These are phyloP conservation scores for Alternaria sp. DNA, from an alignment of 2,329 filamentous ascomycete species.

Conservation along the genomic window DNA sequence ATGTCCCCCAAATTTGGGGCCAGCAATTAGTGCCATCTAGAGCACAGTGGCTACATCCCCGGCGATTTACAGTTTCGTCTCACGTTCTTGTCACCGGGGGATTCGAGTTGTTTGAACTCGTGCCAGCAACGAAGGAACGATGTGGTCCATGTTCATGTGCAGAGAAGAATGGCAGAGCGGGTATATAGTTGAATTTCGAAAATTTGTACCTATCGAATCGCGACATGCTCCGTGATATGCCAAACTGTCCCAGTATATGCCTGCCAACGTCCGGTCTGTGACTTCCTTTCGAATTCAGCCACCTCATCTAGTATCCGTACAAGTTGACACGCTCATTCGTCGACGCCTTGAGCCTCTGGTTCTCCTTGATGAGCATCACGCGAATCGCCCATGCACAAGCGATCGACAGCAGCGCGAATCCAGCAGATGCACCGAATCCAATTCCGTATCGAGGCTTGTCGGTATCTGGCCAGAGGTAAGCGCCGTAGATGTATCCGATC, in stretches of 20 bases:
- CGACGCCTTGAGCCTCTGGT: slow-evolving; percentile 29
- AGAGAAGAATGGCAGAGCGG: neutral
- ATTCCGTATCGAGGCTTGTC: slow-evolving; percentile 36
- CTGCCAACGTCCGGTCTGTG: neutral
- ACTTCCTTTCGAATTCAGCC: neutral
- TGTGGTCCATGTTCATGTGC: neutral
- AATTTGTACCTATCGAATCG: too few species aligned
- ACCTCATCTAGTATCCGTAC: slow-evolving; percentile 31
- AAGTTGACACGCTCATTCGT: slow-evolving; percentile 36
- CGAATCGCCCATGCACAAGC: slow-evolving; percentile 39
- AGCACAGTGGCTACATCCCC: neutral
- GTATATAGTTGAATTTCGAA: too few species aligned
- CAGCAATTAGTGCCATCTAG: neutral
- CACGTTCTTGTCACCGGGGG: too few species aligned
- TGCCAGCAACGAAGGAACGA: too few species aligned
- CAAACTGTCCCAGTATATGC: neutral
- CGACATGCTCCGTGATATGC: neutral
- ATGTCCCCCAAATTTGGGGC: fast-evolving
- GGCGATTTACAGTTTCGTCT: neutral
- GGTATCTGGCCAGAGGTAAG: slow-evolving; percentile 34
- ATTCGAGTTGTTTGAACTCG: too few species aligned
- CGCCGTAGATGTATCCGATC: slow-evolving; percentile 40
- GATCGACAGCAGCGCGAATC: slow-evolving; percentile 35
- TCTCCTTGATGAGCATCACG: slow-evolving; percentile 36
- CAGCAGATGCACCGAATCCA: slow-evolving; percentile 38